Conservation (phyloP, 495 filamentous ascomycete species). For the Penicillium robsamsonii region DNA sequence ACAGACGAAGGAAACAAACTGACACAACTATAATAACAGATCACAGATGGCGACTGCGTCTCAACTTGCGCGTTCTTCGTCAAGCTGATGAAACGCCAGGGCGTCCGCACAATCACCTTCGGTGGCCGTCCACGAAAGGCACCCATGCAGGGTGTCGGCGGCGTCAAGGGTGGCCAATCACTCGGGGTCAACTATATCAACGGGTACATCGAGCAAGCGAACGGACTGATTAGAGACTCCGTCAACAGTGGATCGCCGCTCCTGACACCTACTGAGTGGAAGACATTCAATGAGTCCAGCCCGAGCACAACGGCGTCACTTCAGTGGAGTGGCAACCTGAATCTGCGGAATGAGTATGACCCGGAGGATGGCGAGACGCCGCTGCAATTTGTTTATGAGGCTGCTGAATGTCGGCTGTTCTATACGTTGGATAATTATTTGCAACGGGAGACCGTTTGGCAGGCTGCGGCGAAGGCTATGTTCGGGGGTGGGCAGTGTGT, state of each 20-base stretch:
- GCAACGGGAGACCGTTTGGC: constrained; percentile 28
- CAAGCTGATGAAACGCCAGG: constrained; percentile 54
- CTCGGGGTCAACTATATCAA: constrained; percentile 28
- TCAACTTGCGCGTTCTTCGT: constrained; percentile 63
- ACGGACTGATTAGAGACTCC: constrained; percentile 16
- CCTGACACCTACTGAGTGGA: constrained; percentile 35
- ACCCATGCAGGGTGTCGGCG: constrained; percentile 64
- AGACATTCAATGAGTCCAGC: constrained; percentile 26
- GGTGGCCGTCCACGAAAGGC: constrained; percentile 56
- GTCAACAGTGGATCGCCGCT: constrained; percentile 26
- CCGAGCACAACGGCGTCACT: constrained; percentile 19
- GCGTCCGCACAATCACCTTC: constrained; percentile 58
- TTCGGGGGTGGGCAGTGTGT: constrained; percentile 28
- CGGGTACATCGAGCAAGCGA: constrained; percentile 33
- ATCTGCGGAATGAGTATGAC: constrained; percentile 32
- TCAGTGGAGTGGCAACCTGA: constrained; percentile 28
- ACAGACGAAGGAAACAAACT: neutral
- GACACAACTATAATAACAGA: constrained; percentile 15
- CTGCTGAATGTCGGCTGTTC: constrained; percentile 40
- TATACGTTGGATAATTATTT: constrained; percentile 34
- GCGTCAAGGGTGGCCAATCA: constrained; percentile 52
- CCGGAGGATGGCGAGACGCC: constrained; percentile 29
- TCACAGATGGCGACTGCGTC: constrained; percentile 61
- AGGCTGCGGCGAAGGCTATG: constrained; percentile 28
- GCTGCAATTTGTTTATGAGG: constrained; percentile 40